Percentiles rank a stretch among this genome's conserved stretches.
Evolutionary conservation across 2,329 filamentous ascomycete genomes (phyloP).

Genomic region (Trichoderma breve): DNA sequence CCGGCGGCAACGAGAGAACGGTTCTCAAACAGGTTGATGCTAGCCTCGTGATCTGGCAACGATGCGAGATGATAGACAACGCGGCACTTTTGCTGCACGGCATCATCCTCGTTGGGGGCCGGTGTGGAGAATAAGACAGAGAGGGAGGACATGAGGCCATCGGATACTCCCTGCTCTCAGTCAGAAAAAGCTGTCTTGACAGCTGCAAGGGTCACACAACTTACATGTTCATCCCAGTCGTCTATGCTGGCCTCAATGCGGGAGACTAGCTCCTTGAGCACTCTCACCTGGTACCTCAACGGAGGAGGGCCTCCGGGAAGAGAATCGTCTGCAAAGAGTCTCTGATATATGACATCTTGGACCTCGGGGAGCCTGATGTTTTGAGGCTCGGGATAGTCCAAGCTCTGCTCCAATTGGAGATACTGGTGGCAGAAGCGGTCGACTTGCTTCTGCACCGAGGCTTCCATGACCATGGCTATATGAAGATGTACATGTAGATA

Average conservation of each 20-base stretch:
- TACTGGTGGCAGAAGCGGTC: conserved; percentile 70
- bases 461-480: not conserved
- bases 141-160: conserved; percentile 71
- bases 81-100: conserved; percentile 69
- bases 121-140: conserved; percentile 62
- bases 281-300: conserved; percentile 64
- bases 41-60: conserved; percentile 22
- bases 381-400: conserved; percentile 61
- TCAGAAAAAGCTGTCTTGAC: conserved; percentile 26
- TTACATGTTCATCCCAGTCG: conserved; percentile 86
- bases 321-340: conserved; percentile 61
- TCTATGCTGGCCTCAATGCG: conserved; percentile 71
- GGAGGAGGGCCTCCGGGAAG: conserved; percentile 58
- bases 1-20: conserved; percentile 65
- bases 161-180: conserved; percentile 69
- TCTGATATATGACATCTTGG: conserved; percentile 64
- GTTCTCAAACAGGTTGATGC: conserved; percentile 66
- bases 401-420: conserved; percentile 66
- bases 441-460: conserved; percentile 28
- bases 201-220: conserved; percentile 33
- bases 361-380: conserved; percentile 58
- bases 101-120: conserved; percentile 60
- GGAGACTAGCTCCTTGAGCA: conserved; percentile 70
- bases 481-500: not conserved
- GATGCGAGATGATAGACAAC: conserved; percentile 65